Evolutionary conservation across 305 asterid genomes (phyloP), one percentile per base, ranked within the genome.

Genomic region (Stenogyne calaminthoides): DNA sequence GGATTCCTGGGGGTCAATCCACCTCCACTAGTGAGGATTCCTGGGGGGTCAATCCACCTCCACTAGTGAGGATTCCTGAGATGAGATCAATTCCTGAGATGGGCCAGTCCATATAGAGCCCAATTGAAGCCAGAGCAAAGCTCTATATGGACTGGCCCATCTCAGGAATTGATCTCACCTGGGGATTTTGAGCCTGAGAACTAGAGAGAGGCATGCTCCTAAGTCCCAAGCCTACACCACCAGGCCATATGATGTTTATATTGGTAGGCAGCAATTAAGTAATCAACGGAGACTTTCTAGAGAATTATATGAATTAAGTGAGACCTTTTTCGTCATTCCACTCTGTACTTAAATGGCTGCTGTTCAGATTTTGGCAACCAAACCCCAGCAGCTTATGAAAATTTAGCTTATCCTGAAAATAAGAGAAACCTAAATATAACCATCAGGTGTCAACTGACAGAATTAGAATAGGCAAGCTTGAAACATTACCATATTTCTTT

Each of bases 321-420:
- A 67, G 67, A 95, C 98, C 96, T 90, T 85, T 86, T 56, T 69
- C 82, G 69, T 84, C 76, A 73, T 83, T 77, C 81, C 86, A 84
- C 69, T 84, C 82, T 18, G 83, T 71, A 73, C 85, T 86, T 77
- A 73, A 77, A 65, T 75, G 72, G 69, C 80, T 80, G 86, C 80
- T 86, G 75, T 82, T 80, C 34, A 93, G 80, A 81, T 75, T 82
- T 81, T 80, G 95, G 86, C 91, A 88, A 67, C 84, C 69, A 72
- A 85, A 81, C 49, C 99, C 96, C 83, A 91, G 83, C 84, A 95
- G 78, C 78, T 95, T 95, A 80, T 95, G 97, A 77, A 90, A 95
- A 80, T 92, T 95, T 69, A 95, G 71, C 63, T 93, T 87, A 70
- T 90, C 97, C 99, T 92, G 92, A 62, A 73, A 75, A n/a, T 69